Percentiles rank a stretch among this genome's conserved stretches.
These are phyloP conservation scores for Fusarium tuaranense DNA, from an alignment of 2,329 filamentous ascomycete genomes.

Conservation along the genomic window DNA sequence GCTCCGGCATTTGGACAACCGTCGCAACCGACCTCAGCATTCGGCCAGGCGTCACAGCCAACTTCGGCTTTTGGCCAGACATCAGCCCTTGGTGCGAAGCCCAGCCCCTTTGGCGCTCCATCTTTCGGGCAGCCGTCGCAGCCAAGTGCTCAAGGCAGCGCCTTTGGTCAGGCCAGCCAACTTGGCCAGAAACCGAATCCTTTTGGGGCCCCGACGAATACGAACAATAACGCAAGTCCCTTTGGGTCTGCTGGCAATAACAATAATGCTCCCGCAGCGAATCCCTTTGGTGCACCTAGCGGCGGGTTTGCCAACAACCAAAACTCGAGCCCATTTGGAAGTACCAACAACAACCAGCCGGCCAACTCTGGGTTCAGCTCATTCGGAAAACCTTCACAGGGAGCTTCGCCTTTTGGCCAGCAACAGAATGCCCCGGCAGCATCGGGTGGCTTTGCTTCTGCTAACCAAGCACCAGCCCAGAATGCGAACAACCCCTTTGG, in stretches of 20 bases:
- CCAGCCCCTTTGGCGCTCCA: constrained; percentile 51
- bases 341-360: constrained; percentile 28
- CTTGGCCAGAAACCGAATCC: constrained; percentile 54
- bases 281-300: constrained; percentile 45
- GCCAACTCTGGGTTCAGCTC: constrained; percentile 34
- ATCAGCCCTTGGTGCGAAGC: constrained; percentile 42
- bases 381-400: constrained; percentile 45
- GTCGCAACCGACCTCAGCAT: constrained; percentile 49
- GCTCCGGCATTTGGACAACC: constrained; percentile 58
- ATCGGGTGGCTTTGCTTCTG: constrained; percentile 45
- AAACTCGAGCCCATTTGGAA: constrained; percentile 36
- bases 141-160: constrained; percentile 37
- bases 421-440: constrained; percentile 29
- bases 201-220: constrained; percentile 46
- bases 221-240: constrained; percentile 40
- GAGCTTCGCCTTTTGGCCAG: constrained; percentile 38
- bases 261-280: constrained; percentile 39
- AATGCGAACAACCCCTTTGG: constrained; percentile 44
- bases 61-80: constrained; percentile 52
- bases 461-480: constrained; percentile 28
- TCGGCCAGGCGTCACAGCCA: constrained; percentile 53
- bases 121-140: constrained; percentile 52
- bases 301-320: constrained; percentile 26
- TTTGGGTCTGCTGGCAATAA: constrained; percentile 40
- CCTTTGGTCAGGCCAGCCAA: constrained; percentile 51